Evolutionary conservation across 139 green algal genomes (phyloP).

Genomic region (Pycnococcus provasolii): DNA sequence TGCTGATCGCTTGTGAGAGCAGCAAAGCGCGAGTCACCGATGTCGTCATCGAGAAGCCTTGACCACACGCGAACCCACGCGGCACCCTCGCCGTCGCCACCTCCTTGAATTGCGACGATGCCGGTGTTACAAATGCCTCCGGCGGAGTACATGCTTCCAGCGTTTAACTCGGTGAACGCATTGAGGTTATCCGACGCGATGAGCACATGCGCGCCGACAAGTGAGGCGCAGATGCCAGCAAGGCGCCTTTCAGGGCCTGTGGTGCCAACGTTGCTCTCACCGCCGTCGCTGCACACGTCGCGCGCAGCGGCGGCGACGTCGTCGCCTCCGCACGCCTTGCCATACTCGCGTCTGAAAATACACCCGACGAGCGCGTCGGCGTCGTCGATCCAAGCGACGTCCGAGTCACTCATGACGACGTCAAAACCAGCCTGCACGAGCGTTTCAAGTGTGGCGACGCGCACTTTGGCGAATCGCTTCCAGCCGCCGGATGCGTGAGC

Average conservation of each 20-base stretch:
- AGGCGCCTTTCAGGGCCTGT: neutral
- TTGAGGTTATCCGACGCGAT: constrained; percentile 24
- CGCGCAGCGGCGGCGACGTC: neutral
- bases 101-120: neutral
- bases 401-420: constrained; percentile 18
- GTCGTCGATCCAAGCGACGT: constrained; percentile 22
- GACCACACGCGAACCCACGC: constrained; percentile 7
- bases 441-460: neutral
- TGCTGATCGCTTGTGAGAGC: constrained; percentile 9
- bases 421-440: constrained; percentile 13
- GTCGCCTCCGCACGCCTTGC: neutral
- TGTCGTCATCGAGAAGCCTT: neutral
- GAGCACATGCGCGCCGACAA: constrained; percentile 24
- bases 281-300: neutral
- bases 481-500: neutral
- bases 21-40: neutral
- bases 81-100: neutral
- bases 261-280: neutral
- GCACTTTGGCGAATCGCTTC: neutral
- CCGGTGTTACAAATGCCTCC: constrained; percentile 28
- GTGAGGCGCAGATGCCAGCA: neutral
- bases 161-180: constrained; percentile 18
- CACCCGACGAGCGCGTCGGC: constrained; percentile 16
- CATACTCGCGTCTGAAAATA: neutral
- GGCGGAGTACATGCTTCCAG: constrained; percentile 15